Evolutionary conservation across 768 basidiomycete species (phyloP), one percentile per base, ranked within the genome.

Genomic region (Phanerochaete sordida): DNA sequence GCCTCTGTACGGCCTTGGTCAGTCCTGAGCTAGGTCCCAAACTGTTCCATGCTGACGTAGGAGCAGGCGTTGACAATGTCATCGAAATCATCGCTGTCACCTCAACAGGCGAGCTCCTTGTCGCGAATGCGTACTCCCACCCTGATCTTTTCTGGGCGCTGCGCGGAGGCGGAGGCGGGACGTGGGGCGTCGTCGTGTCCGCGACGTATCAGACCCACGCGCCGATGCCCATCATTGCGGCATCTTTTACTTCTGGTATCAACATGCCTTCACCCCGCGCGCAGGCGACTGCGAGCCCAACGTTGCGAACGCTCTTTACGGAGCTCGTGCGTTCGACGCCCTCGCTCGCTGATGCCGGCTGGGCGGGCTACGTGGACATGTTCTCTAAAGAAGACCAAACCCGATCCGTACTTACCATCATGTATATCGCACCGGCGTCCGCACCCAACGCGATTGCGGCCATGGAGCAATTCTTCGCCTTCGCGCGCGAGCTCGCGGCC

Each of bases 121-220:
- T 64, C 3, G 76, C 72, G 24, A 84, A 83, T 62, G 61, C 64
- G 0, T 68, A 75, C 64, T 69, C 73, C 43, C 70, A 82, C 60
- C 13, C 69, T 2, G 79, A 84, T 57, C 73, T 84, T 5, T 84
- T 81, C 69, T 84, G 80, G 77, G 81, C 83, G 0, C 64, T 84
- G 54, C 73, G 81, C 31, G 82, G 82, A 0, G 80, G 79, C 1
- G 83, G 83, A 0, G 81, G 81, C 4, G 75, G 78, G 13, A 83
- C 78, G 0, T 83, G 72, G 48, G 82, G 79, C 8, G 71, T 84
- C 23, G 70, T 83, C 50, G 76, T 75, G 1, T 78, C 77, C 1
- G 76, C 75, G 3, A 81, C 81, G 0, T 82, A 83, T 61, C 66
- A 67, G 53, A 80, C 78, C 0, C 73, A 81, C 52, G 74, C 77